A percentile compares a stretch with the other conserved stretches of the same genome.
Conservation (phyloP, 441 rosid species). For the Euphorbia neoarborescens region DNA sequence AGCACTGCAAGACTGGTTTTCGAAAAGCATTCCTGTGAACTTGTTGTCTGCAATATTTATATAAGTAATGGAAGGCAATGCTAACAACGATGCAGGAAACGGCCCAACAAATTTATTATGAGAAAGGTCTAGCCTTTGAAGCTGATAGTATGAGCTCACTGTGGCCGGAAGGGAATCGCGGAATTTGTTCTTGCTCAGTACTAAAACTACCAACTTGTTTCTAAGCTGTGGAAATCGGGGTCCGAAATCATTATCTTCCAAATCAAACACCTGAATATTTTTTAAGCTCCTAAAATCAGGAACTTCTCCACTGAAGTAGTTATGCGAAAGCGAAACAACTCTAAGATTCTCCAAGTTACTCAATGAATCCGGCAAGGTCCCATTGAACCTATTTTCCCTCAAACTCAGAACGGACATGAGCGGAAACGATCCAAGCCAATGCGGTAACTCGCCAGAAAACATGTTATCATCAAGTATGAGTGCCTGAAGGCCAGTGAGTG, state of each 20-base stretch:
- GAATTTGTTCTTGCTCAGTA: conserved; percentile 73
- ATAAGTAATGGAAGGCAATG: conserved; percentile 60
- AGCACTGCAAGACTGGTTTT: conserved; percentile 63
- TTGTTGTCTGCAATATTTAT: conserved; percentile 65
- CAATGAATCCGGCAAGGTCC: conserved; percentile 63
- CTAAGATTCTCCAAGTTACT: conserved; percentile 58
- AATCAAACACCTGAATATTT: conserved; percentile 80
- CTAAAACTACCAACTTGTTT: conserved; percentile 55
- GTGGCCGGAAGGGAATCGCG: conserved; percentile 59
- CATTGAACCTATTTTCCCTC: conserved; percentile 62
- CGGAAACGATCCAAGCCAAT: conserved; percentile 53
- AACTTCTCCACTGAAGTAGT: conserved; percentile 55
- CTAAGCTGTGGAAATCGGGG: conserved; percentile 67
- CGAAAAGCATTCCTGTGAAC: conserved; percentile 70
- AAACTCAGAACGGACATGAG: conserved; percentile 61
- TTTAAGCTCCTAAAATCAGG: conserved; percentile 64
- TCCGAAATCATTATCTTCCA: conserved; percentile 73
- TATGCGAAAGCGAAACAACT: conserved; percentile 66
- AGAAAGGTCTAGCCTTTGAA: conserved; percentile 69
- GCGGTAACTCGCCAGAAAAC: conserved; percentile 58
- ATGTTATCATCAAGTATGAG: conserved; percentile 76
- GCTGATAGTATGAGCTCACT: conserved; percentile 58
- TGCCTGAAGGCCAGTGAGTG: conserved; percentile 51
- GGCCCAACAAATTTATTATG: conserved; percentile 75
- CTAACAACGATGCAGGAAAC: conserved; percentile 46